Base-by-base conservation (phyloP, 192 early-diverging fungal species). In the Diversispora epigaea region DNA sequence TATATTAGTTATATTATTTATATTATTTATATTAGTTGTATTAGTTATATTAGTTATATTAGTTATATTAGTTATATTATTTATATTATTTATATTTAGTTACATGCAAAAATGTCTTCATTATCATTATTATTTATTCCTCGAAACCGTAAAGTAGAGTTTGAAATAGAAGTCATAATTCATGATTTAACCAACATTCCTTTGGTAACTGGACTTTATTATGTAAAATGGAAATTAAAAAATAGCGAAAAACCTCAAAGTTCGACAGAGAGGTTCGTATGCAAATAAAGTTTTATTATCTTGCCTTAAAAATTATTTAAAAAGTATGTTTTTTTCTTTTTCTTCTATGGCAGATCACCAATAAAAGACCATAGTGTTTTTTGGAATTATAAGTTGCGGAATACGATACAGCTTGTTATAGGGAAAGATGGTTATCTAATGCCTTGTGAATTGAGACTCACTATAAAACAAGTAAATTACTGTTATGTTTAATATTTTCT, bases 131-230 rank as follows among this genome's bases (percentile, higher is more conserved):
- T 94, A 44, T 92, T 94, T 79, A 83, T 94, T 47, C 83, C 93
- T 39, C 89, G 89, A 41, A 81, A 81, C 52, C 87, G 92, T 25
- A 91, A 91, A 73, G 90, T 90, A 22, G 83, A 84, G 50, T 93
- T 92, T 80, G 79, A 86, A 63, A 81, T 87, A 58, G 77, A 75
- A 40, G 82, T 90, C 68, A 67, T 85, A 41, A 82, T 95, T 21
- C 86, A 92, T 68, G 94, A 96, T 77, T 78, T 96, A 62, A 86
- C 87, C 77, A 93, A 93, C 78, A 86, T 96, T 46, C 94, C 94
- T 19, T 89, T 92, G 55, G 89, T 94, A 19, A 86, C 81, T 76
- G 94, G 94, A 2, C 81, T 89, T 58, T 96, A 93, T 76, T 93
- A 87, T 82, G 87, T 86, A 46, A 93, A 94, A 78, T 95, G 92